phyloP scores from a whole-genome alignment of 768 basidiomycete genomes.

The Mycena indigotica region DNA sequence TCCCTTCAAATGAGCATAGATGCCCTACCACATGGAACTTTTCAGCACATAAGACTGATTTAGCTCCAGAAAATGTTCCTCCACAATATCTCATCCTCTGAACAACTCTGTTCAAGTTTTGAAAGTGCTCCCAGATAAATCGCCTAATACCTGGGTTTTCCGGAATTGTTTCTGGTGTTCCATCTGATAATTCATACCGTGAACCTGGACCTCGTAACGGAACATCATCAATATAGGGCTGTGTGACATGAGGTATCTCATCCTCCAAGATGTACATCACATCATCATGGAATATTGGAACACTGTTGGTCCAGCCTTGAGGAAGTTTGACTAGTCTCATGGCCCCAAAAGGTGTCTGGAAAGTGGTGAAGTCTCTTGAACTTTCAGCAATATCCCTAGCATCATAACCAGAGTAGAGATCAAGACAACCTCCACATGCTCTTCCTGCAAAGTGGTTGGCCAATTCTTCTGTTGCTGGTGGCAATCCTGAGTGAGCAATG shows the following conservation, averaged over 20 bases:
- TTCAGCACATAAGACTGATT: constrained; percentile 16
- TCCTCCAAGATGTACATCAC: constrained; percentile 27
- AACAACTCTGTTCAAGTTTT: constrained; percentile 10
- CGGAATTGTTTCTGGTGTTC: too few species aligned
- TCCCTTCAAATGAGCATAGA: too few species aligned
- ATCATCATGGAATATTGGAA: too few species aligned
- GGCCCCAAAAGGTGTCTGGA: too few species aligned
- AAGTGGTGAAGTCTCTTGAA: too few species aligned
- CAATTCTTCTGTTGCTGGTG: too few species aligned
- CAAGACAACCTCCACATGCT: constrained; percentile 21
- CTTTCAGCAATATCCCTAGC: too few species aligned
- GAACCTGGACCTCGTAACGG: constrained; percentile 25
- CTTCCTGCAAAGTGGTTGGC: too few species aligned
- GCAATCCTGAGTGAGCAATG: constrained; percentile 22
- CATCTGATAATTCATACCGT: too few species aligned
- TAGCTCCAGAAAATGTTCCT: too few species aligned
- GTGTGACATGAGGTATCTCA: constrained; percentile 28
- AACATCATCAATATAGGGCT: constrained; percentile 33
- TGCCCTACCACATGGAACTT: constrained; percentile 24
- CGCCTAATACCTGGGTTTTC: constrained; percentile 16
- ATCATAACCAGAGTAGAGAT: constrained; percentile 25
- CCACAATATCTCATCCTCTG: neutral
- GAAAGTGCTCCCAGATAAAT: constrained; percentile 15
- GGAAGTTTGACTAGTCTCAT: too few species aligned
- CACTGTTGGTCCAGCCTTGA: too few species aligned